A percentile compares a stretch with the other conserved stretches of the same genome.
Evolutionary conservation across 352 stramenopile genomes (phyloP).

Genomic region (Globisporangium paroecandrum): DNA sequence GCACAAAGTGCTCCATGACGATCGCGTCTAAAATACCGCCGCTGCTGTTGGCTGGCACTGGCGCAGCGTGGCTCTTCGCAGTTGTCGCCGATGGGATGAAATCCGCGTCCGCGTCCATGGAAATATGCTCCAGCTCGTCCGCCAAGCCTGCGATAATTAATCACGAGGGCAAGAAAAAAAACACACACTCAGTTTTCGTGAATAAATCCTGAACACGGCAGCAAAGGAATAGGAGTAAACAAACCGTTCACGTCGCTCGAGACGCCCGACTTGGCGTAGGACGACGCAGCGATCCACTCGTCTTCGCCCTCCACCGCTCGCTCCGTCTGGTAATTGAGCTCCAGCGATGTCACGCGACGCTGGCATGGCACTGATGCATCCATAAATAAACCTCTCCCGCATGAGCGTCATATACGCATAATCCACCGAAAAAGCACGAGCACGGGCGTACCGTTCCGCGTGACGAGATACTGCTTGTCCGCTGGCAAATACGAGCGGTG

Average conservation of each 20-base stretch:
- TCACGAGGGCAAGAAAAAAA: neutral
- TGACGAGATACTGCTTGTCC: slow-evolving; percentile 89
- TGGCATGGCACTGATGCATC: slow-evolving; percentile 77
- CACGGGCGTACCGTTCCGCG: slow-evolving; percentile 46
- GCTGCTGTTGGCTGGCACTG: slow-evolving; percentile 3
- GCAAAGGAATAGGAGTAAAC: slow-evolving; percentile 17
- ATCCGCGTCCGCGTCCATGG: slow-evolving; percentile 30
- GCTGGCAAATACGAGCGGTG: slow-evolving; percentile 66
- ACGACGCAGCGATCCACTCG: slow-evolving; percentile 89
- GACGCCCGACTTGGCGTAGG: slow-evolving; percentile 49
- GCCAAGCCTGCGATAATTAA: slow-evolving; percentile 25
- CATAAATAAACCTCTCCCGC: neutral
- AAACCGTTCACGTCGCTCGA: slow-evolving; percentile 29
- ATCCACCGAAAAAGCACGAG: neutral
- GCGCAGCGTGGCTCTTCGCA: neutral
- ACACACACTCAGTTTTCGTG: neutral
- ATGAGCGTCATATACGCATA: neutral
- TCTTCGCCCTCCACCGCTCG: slow-evolving; percentile 75
- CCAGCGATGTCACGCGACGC: slow-evolving; percentile 69
- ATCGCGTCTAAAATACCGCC: slow-evolving; percentile 57
- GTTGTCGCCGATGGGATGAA: slow-evolving; percentile 1
- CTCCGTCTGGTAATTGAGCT: slow-evolving; percentile 73
- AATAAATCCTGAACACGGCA: neutral
- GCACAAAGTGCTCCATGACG: slow-evolving; percentile 68
- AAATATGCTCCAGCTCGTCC: slow-evolving; percentile 62